Conservation (phyloP, 1,284 basidiomycete genomes). For the Inonotus obliquus region DNA sequence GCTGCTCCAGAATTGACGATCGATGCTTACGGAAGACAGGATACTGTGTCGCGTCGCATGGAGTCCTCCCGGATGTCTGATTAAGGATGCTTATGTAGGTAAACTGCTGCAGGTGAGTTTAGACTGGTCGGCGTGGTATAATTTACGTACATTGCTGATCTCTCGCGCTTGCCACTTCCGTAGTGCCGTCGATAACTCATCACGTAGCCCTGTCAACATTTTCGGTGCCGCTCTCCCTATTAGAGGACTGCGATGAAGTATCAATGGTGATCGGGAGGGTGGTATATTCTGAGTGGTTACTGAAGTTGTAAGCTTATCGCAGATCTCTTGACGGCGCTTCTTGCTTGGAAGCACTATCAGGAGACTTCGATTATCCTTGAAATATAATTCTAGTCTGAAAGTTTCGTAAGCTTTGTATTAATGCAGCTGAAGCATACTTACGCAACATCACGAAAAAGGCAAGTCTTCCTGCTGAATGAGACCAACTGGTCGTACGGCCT, state of each 20-base stretch:
- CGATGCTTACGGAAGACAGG: constrained; percentile 80
- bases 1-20: not conserved
- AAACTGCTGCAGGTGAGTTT: constrained; percentile 46
- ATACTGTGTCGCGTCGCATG: constrained; percentile 92
- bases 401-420: not conserved
- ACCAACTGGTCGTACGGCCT: constrained; percentile 81
- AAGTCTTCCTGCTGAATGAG: constrained; percentile 76
- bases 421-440: constrained; percentile 35
- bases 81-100: constrained; percentile 85
- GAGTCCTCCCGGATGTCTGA: constrained; percentile 87
- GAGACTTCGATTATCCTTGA: constrained; percentile 82
- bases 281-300: constrained; percentile 35
- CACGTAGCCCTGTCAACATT: constrained; percentile 40
- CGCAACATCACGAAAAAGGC: constrained; percentile 88
- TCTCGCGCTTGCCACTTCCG: constrained; percentile 82
- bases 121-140: not conserved
- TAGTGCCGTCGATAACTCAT: constrained; percentile 67
- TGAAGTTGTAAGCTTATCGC: constrained; percentile 53
- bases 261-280: constrained; percentile 36
- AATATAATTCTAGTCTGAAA: constrained; percentile 82
- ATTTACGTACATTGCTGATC: constrained; percentile 72
- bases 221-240: constrained; percentile 46
- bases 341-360: constrained; percentile 76
- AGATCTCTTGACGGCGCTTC: constrained; percentile 57
- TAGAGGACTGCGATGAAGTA: constrained; percentile 49